Percentiles rank a stretch among this genome's conserved stretches.
Evolutionary conservation across 1,139 yeast species (phyloP).

Genomic region (Scheffersomyces titani): DNA sequence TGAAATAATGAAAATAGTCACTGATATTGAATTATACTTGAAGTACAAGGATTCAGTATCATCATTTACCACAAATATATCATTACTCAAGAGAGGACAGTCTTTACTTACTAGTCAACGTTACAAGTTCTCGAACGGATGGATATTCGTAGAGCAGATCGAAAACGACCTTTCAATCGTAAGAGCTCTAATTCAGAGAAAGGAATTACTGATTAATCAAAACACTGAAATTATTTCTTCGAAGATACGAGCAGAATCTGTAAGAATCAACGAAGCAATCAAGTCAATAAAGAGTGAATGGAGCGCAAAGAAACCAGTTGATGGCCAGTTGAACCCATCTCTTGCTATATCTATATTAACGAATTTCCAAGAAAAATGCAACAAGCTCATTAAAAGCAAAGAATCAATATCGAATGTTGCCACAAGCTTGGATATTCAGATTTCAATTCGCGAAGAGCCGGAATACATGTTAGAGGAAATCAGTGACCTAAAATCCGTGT

Average conservation of each 20-base stretch:
- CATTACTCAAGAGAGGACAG: slow-evolving; percentile 42
- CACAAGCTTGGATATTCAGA: slow-evolving; percentile 38
- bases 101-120: slow-evolving; percentile 44
- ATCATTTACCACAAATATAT: slow-evolving; percentile 12
- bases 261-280: slow-evolving; percentile 37
- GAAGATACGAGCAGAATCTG: slow-evolving; percentile 43
- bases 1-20: slow-evolving; percentile 16
- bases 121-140: slow-evolving; percentile 50
- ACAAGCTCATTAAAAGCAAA: slow-evolving; percentile 18
- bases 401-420: slow-evolving; percentile 43
- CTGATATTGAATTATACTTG: slow-evolving; percentile 17
- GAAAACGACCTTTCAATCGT: slow-evolving; percentile 52
- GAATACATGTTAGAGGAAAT: slow-evolving; percentile 49
- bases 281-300: slow-evolving; percentile 37
- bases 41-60: slow-evolving; percentile 27
- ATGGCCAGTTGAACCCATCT: slow-evolving; percentile 46
- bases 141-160: slow-evolving; percentile 68
- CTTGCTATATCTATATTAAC: slow-evolving; percentile 51
- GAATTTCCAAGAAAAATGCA: slow-evolving; percentile 37
- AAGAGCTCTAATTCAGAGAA: slow-evolving; percentile 39
- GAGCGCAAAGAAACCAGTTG: slow-evolving; percentile 51
- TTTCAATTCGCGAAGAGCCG: slow-evolving; percentile 29
- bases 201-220: slow-evolving; percentile 39
- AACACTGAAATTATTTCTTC: slow-evolving; percentile 45
- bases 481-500: slow-evolving; percentile 58